A percentile compares a stretch with the other conserved stretches of the same genome.
These are phyloP conservation scores for Sarocladium kiliense DNA, from an alignment of 2,329 filamentous ascomycete species.

Conservation along the genomic window DNA sequence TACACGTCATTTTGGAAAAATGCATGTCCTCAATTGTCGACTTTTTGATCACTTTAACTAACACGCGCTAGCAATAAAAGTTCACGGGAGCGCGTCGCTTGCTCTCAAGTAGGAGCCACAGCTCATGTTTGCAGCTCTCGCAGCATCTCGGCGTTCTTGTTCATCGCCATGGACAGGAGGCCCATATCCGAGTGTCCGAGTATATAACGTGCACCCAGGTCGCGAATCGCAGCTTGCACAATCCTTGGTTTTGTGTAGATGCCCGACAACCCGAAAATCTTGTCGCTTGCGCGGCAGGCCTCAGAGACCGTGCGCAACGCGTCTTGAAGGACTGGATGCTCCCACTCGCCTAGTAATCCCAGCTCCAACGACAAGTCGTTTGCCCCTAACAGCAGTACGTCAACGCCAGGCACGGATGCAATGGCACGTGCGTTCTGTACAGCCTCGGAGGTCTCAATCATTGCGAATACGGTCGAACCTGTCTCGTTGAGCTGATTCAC, in stretches of 20 bases:
- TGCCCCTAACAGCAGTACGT: constrained; percentile 21
- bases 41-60: too few relatives aligned
- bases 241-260: constrained; percentile 14
- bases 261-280: constrained; percentile 19
- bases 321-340: constrained; percentile 14
- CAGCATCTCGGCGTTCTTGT: constrained; percentile 1
- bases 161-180: not conserved
- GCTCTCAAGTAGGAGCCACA: too few relatives aligned
- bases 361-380: constrained; percentile 22
- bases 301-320: constrained; percentile 14
- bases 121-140: not conserved
- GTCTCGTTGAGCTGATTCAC: constrained; percentile 13
- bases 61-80: too few relatives aligned
- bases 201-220: not conserved
- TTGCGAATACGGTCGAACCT: constrained; percentile 15
- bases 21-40: not conserved
- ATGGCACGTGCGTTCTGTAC: constrained; percentile 19
- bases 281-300: constrained; percentile 16
- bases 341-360: constrained; percentile 12
- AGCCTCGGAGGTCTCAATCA: constrained; percentile 17
- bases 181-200: not conserved
- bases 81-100: too few relatives aligned
- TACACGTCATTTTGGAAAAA: not conserved
- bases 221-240: not conserved
- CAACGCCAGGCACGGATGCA: constrained; percentile 19